Evolutionary conservation across 257 asterid species (phyloP).

Genomic region (Orobanche coerulescens): DNA sequence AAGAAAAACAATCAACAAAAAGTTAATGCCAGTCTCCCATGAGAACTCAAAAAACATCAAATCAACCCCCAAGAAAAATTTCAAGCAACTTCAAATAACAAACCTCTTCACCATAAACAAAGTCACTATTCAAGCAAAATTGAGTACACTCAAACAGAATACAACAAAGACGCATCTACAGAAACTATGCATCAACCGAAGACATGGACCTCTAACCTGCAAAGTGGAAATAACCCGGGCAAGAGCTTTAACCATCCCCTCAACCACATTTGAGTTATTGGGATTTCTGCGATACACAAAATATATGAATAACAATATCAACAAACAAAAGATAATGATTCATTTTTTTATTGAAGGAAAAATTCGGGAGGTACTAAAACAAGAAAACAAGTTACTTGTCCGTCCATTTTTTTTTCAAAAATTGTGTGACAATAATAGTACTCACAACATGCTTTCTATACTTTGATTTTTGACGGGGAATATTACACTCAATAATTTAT

Average conservation of each 20-base stretch:
- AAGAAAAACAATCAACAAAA: not conserved
- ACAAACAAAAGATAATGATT: not conserved
- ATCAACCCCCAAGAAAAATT: not conserved
- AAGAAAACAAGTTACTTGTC: slow-evolving; percentile 4
- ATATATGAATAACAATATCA: not conserved
- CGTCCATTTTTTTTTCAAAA: slow-evolving; percentile 1
- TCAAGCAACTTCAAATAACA: not conserved
- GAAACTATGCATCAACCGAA: slow-evolving; percentile 7
- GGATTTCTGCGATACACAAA: slow-evolving; percentile 61
- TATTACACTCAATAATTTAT: not conserved
- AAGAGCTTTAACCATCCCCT: slow-evolving; percentile 88
- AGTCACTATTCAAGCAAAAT: not conserved
- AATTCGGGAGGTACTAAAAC: not conserved
- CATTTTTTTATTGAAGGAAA: slow-evolving; percentile 6
- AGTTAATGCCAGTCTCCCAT: not conserved
- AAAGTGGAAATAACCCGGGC: slow-evolving; percentile 88
- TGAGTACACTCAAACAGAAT: not conserved
- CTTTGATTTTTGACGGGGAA: not conserved
- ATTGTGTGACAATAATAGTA: not conserved
- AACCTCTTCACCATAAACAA: not conserved
- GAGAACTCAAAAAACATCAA: not conserved
- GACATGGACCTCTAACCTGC: slow-evolving; percentile 47
- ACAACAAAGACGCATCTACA: not conserved
- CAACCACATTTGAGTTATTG: slow-evolving; percentile 85
- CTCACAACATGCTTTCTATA: not conserved